These are phyloP conservation scores for Verticillium klebahnii DNA, from an alignment of 2,329 filamentous ascomycete species.

Conservation along the genomic window DNA sequence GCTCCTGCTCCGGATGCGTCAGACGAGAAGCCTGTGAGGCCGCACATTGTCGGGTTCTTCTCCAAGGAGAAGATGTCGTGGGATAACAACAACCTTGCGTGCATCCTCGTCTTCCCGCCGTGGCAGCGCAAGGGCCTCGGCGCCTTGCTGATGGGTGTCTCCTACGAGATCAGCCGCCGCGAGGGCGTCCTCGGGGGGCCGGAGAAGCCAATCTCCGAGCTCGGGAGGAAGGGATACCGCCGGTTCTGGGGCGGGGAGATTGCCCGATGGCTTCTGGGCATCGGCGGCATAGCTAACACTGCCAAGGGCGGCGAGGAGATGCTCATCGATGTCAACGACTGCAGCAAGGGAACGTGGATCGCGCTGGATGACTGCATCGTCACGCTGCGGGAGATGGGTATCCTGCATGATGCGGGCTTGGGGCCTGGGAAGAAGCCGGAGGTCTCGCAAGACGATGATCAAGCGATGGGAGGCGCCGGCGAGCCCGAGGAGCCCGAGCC, in stretches of 20 bases:
- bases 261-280: conserved; percentile 57
- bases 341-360: conserved; percentile 79
- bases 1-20: conserved; percentile 3
- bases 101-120: conserved; percentile 91
- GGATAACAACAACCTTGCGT: conserved; percentile 97
- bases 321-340: conserved; percentile 63
- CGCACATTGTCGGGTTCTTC: conserved; percentile 87
- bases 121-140: conserved; percentile 91
- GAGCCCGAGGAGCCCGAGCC: conserved; percentile 21
- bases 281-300: not conserved
- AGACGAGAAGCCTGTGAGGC: conserved; percentile 4
- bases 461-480: conserved; percentile 16
- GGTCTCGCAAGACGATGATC: conserved; percentile 15
- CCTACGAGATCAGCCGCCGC: conserved; percentile 83
- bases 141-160: conserved; percentile 83
- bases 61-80: conserved; percentile 98
- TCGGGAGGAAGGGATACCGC: conserved; percentile 77
- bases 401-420: conserved; percentile 56
- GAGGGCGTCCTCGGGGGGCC: conserved; percentile 85
- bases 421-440: conserved; percentile 35
- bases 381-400: conserved; percentile 74
- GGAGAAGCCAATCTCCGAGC: conserved; percentile 85
- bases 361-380: conserved; percentile 75
- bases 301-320: conserved; percentile 26
- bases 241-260: conserved; percentile 86